These are phyloP conservation scores for Postia placenta DNA, from an alignment of 768 basidiomycete genomes.

Conservation along the genomic window DNA sequence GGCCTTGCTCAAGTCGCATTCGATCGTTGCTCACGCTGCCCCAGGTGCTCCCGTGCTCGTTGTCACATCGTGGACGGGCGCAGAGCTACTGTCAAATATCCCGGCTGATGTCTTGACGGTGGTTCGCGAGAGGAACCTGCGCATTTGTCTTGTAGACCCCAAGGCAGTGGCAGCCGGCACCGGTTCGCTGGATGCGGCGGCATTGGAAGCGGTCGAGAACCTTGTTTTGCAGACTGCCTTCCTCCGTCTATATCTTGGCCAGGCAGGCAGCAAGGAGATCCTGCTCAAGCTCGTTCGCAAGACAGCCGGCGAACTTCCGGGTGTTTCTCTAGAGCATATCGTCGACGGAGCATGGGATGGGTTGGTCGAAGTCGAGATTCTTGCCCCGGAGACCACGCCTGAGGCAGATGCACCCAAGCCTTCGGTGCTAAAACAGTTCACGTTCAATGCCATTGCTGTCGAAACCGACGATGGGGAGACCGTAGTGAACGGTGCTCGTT, in stretches of 20 bases:
- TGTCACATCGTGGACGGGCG: constrained; percentile 65
- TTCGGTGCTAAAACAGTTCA: constrained; percentile 46
- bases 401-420: constrained; percentile 18
- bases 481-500: constrained; percentile 52
- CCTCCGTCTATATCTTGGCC: constrained; percentile 76
- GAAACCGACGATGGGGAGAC: constrained; percentile 53
- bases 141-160: constrained; percentile 55
- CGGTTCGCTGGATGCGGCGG: constrained; percentile 14
- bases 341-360: constrained; percentile 59
- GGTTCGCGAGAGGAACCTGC: constrained; percentile 47
- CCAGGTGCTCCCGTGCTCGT: constrained; percentile 67
- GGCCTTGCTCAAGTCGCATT: constrained; percentile 71
- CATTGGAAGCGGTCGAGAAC: constrained; percentile 38
- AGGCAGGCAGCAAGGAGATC: constrained; percentile 45
- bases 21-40: constrained; percentile 62
- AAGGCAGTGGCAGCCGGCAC: constrained; percentile 31
- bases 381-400: constrained; percentile 18
- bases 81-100: constrained; percentile 69
- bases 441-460: constrained; percentile 70
- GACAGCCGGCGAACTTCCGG: constrained; percentile 38
- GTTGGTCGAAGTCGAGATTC: constrained; percentile 50
- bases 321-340: constrained; percentile 45
- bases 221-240: constrained; percentile 73
- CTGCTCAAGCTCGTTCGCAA: constrained; percentile 47
- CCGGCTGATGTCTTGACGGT: constrained; percentile 40